A percentile compares a stretch with the other conserved stretches of the same genome.
These are phyloP conservation scores for Withania somnifera DNA, from an alignment of 305 asterid genomes.

Conservation along the genomic window DNA sequence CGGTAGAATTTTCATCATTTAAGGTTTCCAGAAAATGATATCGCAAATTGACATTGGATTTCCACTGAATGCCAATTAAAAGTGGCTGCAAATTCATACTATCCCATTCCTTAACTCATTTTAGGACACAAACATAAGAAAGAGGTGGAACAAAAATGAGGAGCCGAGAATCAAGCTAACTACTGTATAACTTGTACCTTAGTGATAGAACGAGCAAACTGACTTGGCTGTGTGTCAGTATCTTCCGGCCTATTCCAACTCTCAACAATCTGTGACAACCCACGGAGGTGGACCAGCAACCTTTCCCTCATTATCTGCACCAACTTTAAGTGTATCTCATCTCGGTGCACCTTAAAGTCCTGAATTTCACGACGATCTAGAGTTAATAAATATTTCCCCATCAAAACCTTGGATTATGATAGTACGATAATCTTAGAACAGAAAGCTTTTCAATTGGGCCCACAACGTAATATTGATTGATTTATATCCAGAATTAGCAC, in stretches of 20 bases:
- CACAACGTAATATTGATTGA: neutral
- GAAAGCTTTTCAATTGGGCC: neutral
- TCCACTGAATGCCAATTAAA: neutral
- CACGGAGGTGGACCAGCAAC: conserved; percentile 70
- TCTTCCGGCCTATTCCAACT: conserved; percentile 81
- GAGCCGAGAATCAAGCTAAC: neutral
- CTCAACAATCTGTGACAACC: conserved; percentile 83
- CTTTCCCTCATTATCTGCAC: conserved; percentile 99
- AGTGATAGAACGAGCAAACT: conserved; percentile 74
- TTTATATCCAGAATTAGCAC: neutral
- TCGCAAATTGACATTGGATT: neutral
- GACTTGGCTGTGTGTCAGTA: conserved; percentile 81
- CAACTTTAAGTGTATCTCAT: conserved; percentile 92
- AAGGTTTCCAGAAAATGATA: neutral
- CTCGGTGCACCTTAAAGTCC: conserved; percentile 90
- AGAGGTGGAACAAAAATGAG: neutral
- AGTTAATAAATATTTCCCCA: neutral
- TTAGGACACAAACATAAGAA: neutral
- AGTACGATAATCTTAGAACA: neutral
- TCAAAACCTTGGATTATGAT: neutral
- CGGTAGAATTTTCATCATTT: neutral
- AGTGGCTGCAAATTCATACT: neutral
- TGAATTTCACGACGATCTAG: conserved; percentile 9
- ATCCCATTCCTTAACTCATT: neutral
- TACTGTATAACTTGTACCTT: conserved; percentile 40